Evolutionary conservation across 371 early-diverging fungal genomes (phyloP).

Genomic region (Nematocida sp.): DNA sequence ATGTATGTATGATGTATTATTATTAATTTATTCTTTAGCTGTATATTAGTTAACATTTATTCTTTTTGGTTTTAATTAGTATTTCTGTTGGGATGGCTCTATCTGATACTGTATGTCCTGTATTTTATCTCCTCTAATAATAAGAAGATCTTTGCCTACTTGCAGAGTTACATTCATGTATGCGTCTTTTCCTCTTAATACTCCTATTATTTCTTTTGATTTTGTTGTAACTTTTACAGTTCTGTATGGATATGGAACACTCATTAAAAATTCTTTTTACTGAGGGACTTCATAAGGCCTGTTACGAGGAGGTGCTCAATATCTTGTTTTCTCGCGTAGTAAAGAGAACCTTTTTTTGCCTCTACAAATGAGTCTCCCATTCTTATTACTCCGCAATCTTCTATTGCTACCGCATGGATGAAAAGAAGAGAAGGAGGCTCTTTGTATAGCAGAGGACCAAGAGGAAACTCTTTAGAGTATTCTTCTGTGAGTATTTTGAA

Average conservation of each 20-base stretch:
- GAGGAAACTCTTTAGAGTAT: constrained; percentile 14
- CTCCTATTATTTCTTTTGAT: not conserved
- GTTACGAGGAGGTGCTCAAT: constrained; percentile 11
- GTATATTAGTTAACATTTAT: too few species aligned
- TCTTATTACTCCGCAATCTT: constrained; percentile 41
- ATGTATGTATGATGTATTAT: too few species aligned
- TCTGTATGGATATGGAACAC: too few species aligned
- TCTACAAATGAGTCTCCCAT: constrained; percentile 43
- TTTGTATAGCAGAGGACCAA: constrained; percentile 15
- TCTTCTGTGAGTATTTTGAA: constrained; percentile 25
- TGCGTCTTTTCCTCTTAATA: not conserved
- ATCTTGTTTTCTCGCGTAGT: constrained; percentile 45
- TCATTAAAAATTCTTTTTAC: not conserved
- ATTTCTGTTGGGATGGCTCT: not conserved
- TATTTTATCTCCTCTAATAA: not conserved
- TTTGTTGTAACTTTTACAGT: not conserved
- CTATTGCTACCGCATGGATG: constrained; percentile 21
- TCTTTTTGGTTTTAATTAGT: not conserved
- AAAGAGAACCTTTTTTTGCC: constrained; percentile 40
- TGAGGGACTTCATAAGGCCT: constrained; percentile 24
- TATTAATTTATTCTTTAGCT: too few species aligned
- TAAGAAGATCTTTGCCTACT: too few species aligned
- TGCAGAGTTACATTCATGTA: not conserved
- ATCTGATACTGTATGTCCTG: not conserved
- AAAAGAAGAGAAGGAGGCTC: constrained; percentile 36